phyloP scores from a whole-genome alignment of 768 basidiomycete species.

The Nevesoporus exiguus region DNA sequence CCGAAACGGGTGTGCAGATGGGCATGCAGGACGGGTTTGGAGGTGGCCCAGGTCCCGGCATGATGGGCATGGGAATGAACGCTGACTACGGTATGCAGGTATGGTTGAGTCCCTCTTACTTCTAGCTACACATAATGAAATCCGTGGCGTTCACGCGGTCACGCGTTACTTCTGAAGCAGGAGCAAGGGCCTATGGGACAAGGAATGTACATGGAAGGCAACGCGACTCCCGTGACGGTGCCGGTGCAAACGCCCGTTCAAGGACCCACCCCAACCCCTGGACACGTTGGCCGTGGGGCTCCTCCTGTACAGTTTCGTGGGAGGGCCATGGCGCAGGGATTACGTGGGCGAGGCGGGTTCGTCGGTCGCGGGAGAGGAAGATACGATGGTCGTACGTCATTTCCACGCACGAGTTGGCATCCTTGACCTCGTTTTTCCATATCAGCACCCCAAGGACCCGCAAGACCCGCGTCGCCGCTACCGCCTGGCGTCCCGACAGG shows the following conservation, averaged over 20 bases:
- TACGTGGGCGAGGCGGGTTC: conserved; percentile 44
- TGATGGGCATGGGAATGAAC: conserved; percentile 72
- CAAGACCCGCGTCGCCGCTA: conserved; percentile 78
- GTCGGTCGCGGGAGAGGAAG: conserved; percentile 37
- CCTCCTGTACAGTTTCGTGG: conserved; percentile 43
- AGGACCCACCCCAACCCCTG: conserved; percentile 30
- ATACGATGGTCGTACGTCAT: conserved; percentile 40
- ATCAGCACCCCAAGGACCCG: conserved; percentile 48
- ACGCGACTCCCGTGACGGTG: conserved; percentile 45
- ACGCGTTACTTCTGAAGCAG: conserved; percentile 35
- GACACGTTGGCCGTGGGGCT: conserved; percentile 29
- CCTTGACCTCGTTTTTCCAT: not conserved
- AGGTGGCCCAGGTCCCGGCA: conserved; percentile 45
- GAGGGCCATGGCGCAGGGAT: conserved; percentile 40
- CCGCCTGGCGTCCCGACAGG: conserved; percentile 87
- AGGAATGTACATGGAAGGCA: conserved; percentile 67
- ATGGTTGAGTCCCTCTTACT: conserved; percentile 33
- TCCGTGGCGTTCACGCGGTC: conserved; percentile 31
- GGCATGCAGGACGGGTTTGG: conserved; percentile 42
- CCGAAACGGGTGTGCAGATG: conserved; percentile 39
- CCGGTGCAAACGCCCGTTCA: conserved; percentile 35
- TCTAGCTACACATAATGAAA: conserved; percentile 36
- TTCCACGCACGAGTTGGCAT: not conserved
- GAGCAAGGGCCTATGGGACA: conserved; percentile 62
- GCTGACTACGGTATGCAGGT: conserved; percentile 77